phyloP scores from a whole-genome alignment of 495 filamentous ascomycete species.

The Talaromyces stipitatus region DNA sequence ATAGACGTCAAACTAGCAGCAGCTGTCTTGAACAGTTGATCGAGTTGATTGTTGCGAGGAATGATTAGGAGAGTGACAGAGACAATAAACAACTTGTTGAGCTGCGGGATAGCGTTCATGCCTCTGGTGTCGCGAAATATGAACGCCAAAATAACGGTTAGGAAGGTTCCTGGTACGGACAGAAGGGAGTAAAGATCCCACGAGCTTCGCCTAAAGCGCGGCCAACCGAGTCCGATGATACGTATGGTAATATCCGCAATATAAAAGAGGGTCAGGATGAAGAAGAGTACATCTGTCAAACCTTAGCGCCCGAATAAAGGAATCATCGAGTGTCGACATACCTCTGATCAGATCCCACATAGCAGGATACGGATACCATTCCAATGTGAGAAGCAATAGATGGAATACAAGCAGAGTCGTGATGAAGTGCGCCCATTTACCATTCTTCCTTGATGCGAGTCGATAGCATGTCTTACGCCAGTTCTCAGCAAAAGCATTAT shows the following conservation, averaged over 20 bases:
- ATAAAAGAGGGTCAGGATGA: slow-evolving; percentile 79
- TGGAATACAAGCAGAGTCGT: slow-evolving; percentile 76
- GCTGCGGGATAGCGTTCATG: slow-evolving; percentile 56
- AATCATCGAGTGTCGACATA: slow-evolving; percentile 14
- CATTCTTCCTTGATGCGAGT: slow-evolving; percentile 87
- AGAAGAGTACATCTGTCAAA: slow-evolving; percentile 59
- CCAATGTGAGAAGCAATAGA: slow-evolving; percentile 71
- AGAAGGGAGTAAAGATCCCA: slow-evolving; percentile 92
- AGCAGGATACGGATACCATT: slow-evolving; percentile 67
- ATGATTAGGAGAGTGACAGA: slow-evolving; percentile 87
- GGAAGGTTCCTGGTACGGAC: slow-evolving; percentile 74
- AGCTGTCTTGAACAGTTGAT: slow-evolving; percentile 98
- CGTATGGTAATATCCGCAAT: slow-evolving; percentile 78
- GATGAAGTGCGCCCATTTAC: slow-evolving; percentile 79
- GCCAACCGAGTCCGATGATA: slow-evolving; percentile 85
- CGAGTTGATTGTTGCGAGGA: slow-evolving; percentile 91
- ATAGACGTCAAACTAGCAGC: slow-evolving; percentile 91
- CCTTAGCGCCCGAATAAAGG: too few relatives aligned
- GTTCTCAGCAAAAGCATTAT: slow-evolving; percentile 59
- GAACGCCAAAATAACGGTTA: slow-evolving; percentile 63
- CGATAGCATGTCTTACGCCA: slow-evolving; percentile 95
- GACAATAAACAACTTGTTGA: slow-evolving; percentile 92
- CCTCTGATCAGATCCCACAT: slow-evolving; percentile 60
- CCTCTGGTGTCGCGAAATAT: slow-evolving; percentile 27
- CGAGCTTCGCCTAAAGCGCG: slow-evolving; percentile 81